These are phyloP conservation scores for Ophiocordyceps unilateralis DNA, from an alignment of 2,329 filamentous ascomycete genomes.

Conservation along the genomic window DNA sequence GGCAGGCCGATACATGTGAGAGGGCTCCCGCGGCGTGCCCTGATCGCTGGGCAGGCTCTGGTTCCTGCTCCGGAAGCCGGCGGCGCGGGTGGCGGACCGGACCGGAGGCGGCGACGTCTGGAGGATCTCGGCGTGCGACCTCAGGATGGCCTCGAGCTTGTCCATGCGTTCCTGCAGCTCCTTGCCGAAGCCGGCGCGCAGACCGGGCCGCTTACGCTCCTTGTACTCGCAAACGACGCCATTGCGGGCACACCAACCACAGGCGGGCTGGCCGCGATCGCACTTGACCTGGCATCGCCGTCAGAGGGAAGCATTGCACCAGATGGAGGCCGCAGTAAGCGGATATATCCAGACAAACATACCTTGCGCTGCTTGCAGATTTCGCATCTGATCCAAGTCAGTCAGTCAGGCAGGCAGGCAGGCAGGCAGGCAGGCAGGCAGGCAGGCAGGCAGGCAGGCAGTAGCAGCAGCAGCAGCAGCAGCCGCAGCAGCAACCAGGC, in stretches of 20 bases:
- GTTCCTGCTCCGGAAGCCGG: conserved; percentile 31
- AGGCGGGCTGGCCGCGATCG: conserved; percentile 57
- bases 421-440: no score
- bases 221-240: conserved; percentile 48
- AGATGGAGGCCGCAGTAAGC: no score
- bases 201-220: conserved; percentile 49
- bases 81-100: conserved; percentile 14
- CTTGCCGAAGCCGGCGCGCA: conserved; percentile 51
- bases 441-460: no score
- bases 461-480: no score
- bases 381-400: conserved; percentile 40
- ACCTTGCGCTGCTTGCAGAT: conserved; percentile 71
- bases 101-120: conserved; percentile 32
- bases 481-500: not conserved
- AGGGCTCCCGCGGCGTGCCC: conserved; percentile 33
- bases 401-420: not conserved
- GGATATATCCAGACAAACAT: conserved; percentile 5
- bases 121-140: conserved; percentile 48
- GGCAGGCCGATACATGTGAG: conserved; percentile 28
- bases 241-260: conserved; percentile 51
- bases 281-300: conserved; percentile 62
- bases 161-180: conserved; percentile 59
- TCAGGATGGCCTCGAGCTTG: conserved; percentile 48
- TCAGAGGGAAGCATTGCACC: no score
- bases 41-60: conserved; percentile 36